Percentiles rank a stretch among this genome's conserved stretches.
These are phyloP conservation scores for Phytophthora megakarya DNA, from an alignment of 352 stramenopile genomes.

Conservation along the genomic window DNA sequence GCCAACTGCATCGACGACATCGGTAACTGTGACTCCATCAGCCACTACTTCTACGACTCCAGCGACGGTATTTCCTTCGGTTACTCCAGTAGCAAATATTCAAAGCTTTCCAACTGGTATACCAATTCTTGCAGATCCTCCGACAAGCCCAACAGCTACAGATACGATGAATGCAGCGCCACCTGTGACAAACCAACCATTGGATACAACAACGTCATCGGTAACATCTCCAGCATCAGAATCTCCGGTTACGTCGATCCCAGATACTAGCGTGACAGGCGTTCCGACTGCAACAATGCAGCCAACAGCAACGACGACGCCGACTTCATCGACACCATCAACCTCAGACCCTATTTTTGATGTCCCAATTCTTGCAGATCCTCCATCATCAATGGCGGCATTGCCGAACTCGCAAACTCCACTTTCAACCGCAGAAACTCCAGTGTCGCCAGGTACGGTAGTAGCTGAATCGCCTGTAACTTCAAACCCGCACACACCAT, in stretches of 20 bases:
- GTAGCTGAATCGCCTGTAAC: constrained; percentile 3
- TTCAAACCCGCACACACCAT: constrained; percentile 1
- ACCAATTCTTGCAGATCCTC: constrained; percentile 19
- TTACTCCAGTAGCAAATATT: background rate
- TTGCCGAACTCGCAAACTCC: background rate
- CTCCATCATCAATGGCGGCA: constrained; percentile 5
- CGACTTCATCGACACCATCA: constrained; percentile 2
- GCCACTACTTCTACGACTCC: background rate
- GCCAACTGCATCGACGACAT: background rate
- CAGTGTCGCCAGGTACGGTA: background rate
- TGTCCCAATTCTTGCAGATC: constrained; percentile 22
- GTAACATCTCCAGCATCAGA: background rate
- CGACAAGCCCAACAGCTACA: constrained; percentile 7
- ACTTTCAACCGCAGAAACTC: background rate
- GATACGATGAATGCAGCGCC: background rate
- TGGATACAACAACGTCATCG: constrained; percentile 2
- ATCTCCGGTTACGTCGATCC: constrained; percentile 5
- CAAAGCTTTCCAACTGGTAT: constrained; percentile 6
- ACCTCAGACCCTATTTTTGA: background rate
- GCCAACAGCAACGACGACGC: constrained; percentile 5
- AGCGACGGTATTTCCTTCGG: background rate
- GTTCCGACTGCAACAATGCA: background rate
- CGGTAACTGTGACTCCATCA: background rate
- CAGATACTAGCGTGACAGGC: background rate
- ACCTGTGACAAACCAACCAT: constrained; percentile 2